Base-by-base conservation (phyloP, 805 yeast genomes). In the Torulaspora indica region DNA sequence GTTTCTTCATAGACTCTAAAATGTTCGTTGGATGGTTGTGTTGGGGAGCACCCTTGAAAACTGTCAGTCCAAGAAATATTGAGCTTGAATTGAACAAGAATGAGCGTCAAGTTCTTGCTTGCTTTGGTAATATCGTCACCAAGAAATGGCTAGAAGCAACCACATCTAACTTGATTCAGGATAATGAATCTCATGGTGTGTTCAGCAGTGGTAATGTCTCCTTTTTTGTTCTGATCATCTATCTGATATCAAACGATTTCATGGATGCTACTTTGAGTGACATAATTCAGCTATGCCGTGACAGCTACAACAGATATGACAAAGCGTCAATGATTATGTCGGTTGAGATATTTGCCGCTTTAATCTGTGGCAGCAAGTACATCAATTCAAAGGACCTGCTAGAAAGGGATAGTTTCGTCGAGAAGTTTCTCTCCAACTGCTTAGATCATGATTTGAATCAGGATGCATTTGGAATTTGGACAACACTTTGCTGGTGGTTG, bases 381-480 rank as follows among this genome's bases (percentile, higher is more conserved):
- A 69, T 78, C n/a, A 58, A 66, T 2, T 52, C 60, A 0, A 67
- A 66, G 3, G 58, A 65, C 27, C 33, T 66, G 7, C 48, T 51
- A 2, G 49, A 53, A 7, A 67, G 82, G 46, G 85, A 81, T 51
- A 56, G 50, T 0, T 75, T 73, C 41, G 56, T 84, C 17, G 56
- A 71, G 0, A 53, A 48, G 1, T 78, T 77, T 45, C 60, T 85
- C 32, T 54, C 57, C 0, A 51, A 58, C 0, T 72, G 81, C 4
- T 69, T 87, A 27, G 67, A 70, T 5, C 66, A 72, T 27, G 86
- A 82, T 36, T 63, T 91, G 43, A 76, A 86, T 1, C 95, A 88
- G 3, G 93, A 89, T 25, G 82, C 81, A 3, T 64, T 74, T 30
- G 76, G 73, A 14, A 78, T 85, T 32, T 93, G 97, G 97, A 72